Base-by-base conservation (phyloP, 1,284 basidiomycete species). In the Nidula niveotomentosa region DNA sequence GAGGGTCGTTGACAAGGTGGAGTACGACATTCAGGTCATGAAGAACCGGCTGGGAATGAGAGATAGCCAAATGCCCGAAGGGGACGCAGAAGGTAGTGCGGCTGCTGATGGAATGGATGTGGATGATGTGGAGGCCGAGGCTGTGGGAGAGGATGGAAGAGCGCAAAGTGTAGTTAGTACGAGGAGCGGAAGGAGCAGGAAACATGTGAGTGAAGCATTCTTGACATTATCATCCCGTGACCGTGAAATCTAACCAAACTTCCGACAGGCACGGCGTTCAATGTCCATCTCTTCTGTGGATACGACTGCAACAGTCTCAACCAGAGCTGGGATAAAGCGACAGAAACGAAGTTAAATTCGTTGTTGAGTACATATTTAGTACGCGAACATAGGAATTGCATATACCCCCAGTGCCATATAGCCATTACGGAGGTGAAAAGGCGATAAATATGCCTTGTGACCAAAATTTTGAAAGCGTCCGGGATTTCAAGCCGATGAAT, bases 1-100 rank as follows among this genome's bases (percentile, higher is more conserved):
- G 77, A 89, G 91, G 62, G 77, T 86, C n/a, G 83, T 92, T 18
- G 94, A 97, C 68, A 85, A 88, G 62, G 82, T 90, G 7, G 91
- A 95, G 35, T 88, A 90, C 65, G 95, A 98, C 63, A 84, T 94
- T 45, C 74, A 84, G 53, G 82, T 90, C 3, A 67, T 89, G 57
- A 86, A 84, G 64, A 81, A 79, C 51, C 83, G 91, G 55, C 71
- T 91, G 33, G 86, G 85, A n/a, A 73, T 83, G 60, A 74, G 77
- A 52, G 78, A 75, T 48, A 76, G 73, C 49, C 78, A 76, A 53
- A 72, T 63, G 46, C 64, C 58, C 13, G 69, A 75, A 44, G 71
- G 61, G 44, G 69, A 66, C 37, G 63, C 64, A 51, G 57, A 53
- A n/a, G 56, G 52, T 58, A 59, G 65, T 46, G 61, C 58, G 8